Base-by-base conservation (phyloP, 2,329 filamentous ascomycete species). In the Aspergillus costaricaensis region DNA sequence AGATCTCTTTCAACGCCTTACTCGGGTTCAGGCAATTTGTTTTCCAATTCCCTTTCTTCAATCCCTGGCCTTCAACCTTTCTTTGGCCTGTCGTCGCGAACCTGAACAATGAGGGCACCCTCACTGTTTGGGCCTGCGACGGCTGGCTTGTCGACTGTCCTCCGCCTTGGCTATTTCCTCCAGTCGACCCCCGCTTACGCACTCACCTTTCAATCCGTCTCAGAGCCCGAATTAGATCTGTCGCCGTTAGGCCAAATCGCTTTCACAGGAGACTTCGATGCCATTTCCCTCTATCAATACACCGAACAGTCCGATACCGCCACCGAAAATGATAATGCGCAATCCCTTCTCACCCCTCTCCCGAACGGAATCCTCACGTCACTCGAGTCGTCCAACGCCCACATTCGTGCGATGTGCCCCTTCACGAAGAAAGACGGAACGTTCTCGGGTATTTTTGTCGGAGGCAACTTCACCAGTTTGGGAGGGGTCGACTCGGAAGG, bases 401-500 rank as follows among this genome's bases (percentile, higher is more conserved):
- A 89, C 52, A 96, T 99, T 71, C 85, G 88, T 71, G 85, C 91
- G 65, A 95, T 99, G 90, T 99, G 95, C 79, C 81, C 89, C 19
- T 91, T 94, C 69, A 82, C 87, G 55, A 79, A 83, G 68, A 82
- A 83, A 59, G 84, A 91, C 75, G 90, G 90, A 65, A 84, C 82
- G 5, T 78, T 89, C 59, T 82, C 85, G n/a, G 89, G 90, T 43
- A 85, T 98, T 27, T 85, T 98, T 51, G 85, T 99, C 15, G 95
- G 91, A 58, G 95, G 95, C 51, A 98, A 98, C 79, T 99, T 99
- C 74, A 98, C 95, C 32, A 96, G 91, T 74, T 80, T 99, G 63
- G 91, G 88, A 61, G 88, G 88, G 60, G 83, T 89, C 59, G 80
- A 91, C 71, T 91, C 92, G 2, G 87, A 87, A 56, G 91, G 91